Conservation (phyloP, 331 rosid genomes). For the Rosa hybrid region DNA sequence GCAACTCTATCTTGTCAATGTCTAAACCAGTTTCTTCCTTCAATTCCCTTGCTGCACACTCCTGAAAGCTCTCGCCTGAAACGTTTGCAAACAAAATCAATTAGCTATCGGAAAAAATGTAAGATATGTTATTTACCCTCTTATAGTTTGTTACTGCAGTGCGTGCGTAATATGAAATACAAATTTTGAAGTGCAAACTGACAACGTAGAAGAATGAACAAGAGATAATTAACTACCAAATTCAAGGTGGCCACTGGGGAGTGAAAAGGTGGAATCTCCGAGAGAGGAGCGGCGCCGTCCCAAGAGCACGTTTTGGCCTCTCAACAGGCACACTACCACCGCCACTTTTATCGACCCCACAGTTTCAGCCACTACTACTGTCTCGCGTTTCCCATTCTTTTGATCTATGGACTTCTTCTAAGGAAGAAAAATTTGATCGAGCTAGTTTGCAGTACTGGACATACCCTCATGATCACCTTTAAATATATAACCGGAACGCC, state of each 20-base stretch:
- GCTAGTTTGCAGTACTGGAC: neutral
- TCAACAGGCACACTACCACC: slow-evolving; percentile 30
- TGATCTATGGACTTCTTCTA: no score
- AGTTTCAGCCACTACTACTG: slow-evolving; percentile 11
- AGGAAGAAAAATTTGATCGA: neutral
- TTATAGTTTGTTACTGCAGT: neutral
- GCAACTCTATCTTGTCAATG: slow-evolving; percentile 40
- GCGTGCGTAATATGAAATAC: neutral
- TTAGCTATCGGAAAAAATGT: no score
- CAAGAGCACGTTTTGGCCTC: slow-evolving; percentile 14
- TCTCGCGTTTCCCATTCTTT: slow-evolving; percentile 1
- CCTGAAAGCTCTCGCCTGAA: slow-evolving; percentile 78
- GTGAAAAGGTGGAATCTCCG: slow-evolving; percentile 37
- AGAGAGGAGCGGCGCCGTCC: slow-evolving; percentile 25
- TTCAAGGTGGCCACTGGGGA: slow-evolving; percentile 39
- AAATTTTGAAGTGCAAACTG: neutral
- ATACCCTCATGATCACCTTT: neutral
- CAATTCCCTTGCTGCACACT: slow-evolving; percentile 66
- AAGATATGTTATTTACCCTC: no score
- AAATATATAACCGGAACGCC: neutral
- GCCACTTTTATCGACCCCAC: slow-evolving; percentile 5
- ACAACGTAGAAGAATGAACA: neutral
- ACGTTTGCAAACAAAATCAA: neutral
- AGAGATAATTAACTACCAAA: slow-evolving; percentile 11
- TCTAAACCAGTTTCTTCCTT: slow-evolving; percentile 76